phyloP scores from a whole-genome alignment of 208 protist genomes.

The Phytomonas sp. region DNA sequence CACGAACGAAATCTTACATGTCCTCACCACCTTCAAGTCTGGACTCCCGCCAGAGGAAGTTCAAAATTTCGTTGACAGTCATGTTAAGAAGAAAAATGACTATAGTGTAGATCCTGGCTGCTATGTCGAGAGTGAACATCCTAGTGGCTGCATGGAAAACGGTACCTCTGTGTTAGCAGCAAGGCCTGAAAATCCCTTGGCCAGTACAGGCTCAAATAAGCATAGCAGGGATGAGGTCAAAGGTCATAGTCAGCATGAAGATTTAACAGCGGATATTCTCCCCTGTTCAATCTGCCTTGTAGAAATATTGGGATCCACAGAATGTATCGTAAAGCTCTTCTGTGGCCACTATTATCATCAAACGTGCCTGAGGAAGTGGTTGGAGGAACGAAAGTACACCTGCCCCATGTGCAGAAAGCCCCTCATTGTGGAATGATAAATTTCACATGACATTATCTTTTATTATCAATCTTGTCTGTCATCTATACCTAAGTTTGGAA shows the following conservation, averaged over 20 bases:
- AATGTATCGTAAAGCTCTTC: slow-evolving; percentile 12
- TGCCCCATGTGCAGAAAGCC: slow-evolving; percentile 28
- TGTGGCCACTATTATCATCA: slow-evolving; percentile 32
- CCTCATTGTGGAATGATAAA: slow-evolving; percentile 5
- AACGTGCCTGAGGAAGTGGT: slow-evolving; percentile 20
- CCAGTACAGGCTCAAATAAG: not conserved
- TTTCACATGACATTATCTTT: not conserved
- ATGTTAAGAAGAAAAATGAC: not conserved
- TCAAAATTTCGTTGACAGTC: not conserved
- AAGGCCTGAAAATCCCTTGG: not conserved
- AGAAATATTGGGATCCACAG: not conserved
- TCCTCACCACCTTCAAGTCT: not conserved
- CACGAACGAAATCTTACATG: slow-evolving; percentile 4
- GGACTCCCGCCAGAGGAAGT: not conserved
- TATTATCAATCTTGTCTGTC: not conserved
- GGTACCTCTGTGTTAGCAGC: not conserved
- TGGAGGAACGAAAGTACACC: slow-evolving; percentile 16
- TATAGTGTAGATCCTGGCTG: not conserved
- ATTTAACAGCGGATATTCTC: not conserved
- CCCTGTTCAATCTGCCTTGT: slow-evolving; percentile 7
- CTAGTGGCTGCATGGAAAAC: not conserved
- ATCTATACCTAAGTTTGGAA: not conserved
- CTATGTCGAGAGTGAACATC: not conserved
- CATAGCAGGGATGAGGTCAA: not conserved
- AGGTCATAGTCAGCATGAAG: not conserved